Percentiles rank a stretch among this genome's conserved stretches.
Conservation (phyloP, 1,139 yeast genomes). For the Geotrichum europaeum region DNA sequence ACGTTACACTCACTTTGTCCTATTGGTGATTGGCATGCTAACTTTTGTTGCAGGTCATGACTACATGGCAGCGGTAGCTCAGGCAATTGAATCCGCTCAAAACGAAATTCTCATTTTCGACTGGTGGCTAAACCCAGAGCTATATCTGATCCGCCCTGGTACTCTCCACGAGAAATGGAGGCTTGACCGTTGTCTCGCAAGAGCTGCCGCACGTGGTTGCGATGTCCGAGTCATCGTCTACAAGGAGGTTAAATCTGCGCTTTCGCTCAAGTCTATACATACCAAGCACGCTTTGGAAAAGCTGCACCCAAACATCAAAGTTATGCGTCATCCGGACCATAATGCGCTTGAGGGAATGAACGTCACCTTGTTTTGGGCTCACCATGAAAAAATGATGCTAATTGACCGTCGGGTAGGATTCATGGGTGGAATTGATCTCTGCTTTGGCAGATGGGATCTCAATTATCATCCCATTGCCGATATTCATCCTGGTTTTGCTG, state of each 20-base stretch:
- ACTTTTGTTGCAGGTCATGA: constrained; percentile 31
- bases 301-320: constrained; percentile 52
- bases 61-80: constrained; percentile 44
- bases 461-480: constrained; percentile 44
- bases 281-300: constrained; percentile 56
- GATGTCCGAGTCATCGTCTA: constrained; percentile 56
- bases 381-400: constrained; percentile 55
- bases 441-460: constrained; percentile 58
- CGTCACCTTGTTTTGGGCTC: constrained; percentile 58
- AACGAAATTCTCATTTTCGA: constrained; percentile 59
- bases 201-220: constrained; percentile 59
- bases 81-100: constrained; percentile 59
- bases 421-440: constrained; percentile 57
- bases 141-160: constrained; percentile 56
- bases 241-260: constrained; percentile 57
- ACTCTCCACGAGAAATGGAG: constrained; percentile 61
- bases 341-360: constrained; percentile 43
- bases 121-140: constrained; percentile 63
- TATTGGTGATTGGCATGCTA: background rate
- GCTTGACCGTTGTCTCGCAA: constrained; percentile 49
- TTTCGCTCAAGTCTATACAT: constrained; percentile 54
- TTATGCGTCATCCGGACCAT: constrained; percentile 58
- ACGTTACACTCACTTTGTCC: constrained; percentile 26
- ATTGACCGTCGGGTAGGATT: constrained; percentile 54
- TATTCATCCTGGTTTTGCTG: constrained; percentile 18